Evolutionary conservation across 306 rosid genomes (phyloP).

Genomic region (Lithocarpus polystachyus): DNA sequence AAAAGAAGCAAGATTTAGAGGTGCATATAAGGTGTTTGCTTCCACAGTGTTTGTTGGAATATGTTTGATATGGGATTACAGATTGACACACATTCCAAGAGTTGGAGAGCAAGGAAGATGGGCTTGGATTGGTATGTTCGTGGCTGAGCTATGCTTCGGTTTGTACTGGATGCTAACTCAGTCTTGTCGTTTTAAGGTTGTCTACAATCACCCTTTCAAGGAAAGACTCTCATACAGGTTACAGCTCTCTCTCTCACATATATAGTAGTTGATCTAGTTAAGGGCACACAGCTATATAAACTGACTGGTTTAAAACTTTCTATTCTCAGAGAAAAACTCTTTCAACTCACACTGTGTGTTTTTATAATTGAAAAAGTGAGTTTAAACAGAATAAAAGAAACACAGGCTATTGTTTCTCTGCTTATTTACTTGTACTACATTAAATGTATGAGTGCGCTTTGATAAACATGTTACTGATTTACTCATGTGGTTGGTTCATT

Average conservation of each 20-base stretch:
- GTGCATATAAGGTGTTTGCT: conserved; percentile 27
- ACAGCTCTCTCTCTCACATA: background rate
- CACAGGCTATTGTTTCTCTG: too few relatives aligned
- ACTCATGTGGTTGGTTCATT: too few relatives aligned
- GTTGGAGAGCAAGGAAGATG: conserved; percentile 8
- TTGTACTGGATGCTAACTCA: conserved; percentile 61
- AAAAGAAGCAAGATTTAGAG: conserved; percentile 26
- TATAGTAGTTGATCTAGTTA: too few relatives aligned
- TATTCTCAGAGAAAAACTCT: too few relatives aligned
- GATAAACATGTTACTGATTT: too few relatives aligned
- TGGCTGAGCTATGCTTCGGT: conserved; percentile 42
- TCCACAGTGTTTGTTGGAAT: conserved; percentile 33
- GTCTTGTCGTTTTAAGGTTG: conserved; percentile 46
- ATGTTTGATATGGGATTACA: conserved; percentile 44
- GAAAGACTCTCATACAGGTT: conserved; percentile 46
- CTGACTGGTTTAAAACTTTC: too few relatives aligned
- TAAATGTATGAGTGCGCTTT: too few relatives aligned
- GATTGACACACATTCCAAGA: conserved; percentile 25
- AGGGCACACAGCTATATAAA: too few relatives aligned
- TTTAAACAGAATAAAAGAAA: too few relatives aligned
- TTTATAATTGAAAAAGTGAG: too few relatives aligned
- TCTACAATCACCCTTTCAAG: conserved; percentile 30
- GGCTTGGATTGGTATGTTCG: conserved; percentile 37
- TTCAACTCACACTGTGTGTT: too few relatives aligned
- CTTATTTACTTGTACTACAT: too few relatives aligned